Evolutionary conservation across 2,329 filamentous ascomycete genomes (phyloP), one percentile per base, ranked within the genome.

Genomic region (Daldinia sp.): DNA sequence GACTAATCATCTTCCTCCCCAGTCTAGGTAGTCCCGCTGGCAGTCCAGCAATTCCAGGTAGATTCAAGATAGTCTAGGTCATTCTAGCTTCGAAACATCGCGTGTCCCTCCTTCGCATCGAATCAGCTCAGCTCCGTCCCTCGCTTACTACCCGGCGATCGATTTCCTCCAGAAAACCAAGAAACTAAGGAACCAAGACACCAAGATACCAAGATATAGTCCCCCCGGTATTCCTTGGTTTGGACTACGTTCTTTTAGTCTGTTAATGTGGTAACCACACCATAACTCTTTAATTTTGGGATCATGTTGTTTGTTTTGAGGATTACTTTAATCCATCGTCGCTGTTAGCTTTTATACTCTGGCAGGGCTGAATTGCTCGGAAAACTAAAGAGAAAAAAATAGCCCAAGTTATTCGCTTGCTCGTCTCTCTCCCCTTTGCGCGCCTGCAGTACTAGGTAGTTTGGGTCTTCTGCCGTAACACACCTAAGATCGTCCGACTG

Each of bases 401-500:
- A 32, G 25, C 4, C 11, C 23, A 45, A 45, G 21, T 27, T 48
- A 15, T 48, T 45, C 35, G 52, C 61, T 63, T 58, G 58, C 63
- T 45, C 37, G 29, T 39, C 32, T 29, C 27, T 39, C 43, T 41
- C 37, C 45, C 27, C 50, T 58, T 56, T 55, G 51, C 62, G 60
- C 64, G 55, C 51, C 48, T 57, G 43, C 54, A 53, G 62, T n/a
- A n/a, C n/a, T n/a, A n/a, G n/a, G n/a, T 52, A 53, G 55, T 53
- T 57, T 45, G 53, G 55, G 23, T 52, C 32, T 60, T 54, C 39
- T 47, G 58, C 41, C 51, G 61, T 68, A 61, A 64, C 59, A 66
- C 57, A 58, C 50, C 60, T 68, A 68, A n/a, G 52, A 71, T 70
- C 68, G 66, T 64, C 69, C 57, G 68, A 63, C 63, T 69, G 70